Conservation (phyloP, 2,329 filamentous ascomycete genomes). For the Paramyrothecium sp. region DNA sequence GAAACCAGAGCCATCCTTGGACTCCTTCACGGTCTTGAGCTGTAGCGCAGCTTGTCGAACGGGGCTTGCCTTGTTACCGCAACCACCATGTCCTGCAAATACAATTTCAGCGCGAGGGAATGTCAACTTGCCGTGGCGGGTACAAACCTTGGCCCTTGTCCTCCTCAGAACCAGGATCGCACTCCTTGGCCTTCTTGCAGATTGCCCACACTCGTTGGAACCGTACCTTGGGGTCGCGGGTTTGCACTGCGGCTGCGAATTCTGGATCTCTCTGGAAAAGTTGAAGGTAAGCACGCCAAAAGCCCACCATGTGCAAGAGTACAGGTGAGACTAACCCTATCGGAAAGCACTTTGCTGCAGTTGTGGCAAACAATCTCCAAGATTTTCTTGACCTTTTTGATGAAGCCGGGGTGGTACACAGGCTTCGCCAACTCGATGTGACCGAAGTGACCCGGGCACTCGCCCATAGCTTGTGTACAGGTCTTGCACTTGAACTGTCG, state of each 20-base stretch:
- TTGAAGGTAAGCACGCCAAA: slow-evolving; percentile 60
- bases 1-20: slow-evolving; percentile 58
- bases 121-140: slow-evolving; percentile 32
- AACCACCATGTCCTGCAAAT: slow-evolving; percentile 69
- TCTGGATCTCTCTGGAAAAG: slow-evolving; percentile 73
- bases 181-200: slow-evolving; percentile 84
- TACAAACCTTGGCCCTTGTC: slow-evolving; percentile 66
- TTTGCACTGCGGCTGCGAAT: slow-evolving; percentile 76
- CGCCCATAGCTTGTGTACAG: slow-evolving; percentile 91
- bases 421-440: slow-evolving; percentile 97
- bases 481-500: slow-evolving; percentile 94
- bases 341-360: slow-evolving; percentile 95
- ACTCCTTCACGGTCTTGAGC: slow-evolving; percentile 61
- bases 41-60: slow-evolving; percentile 86
- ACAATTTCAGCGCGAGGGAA: neutral
- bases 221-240: slow-evolving; percentile 89
- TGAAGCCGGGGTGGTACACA: slow-evolving; percentile 92
- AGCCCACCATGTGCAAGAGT: slow-evolving; percentile 49
- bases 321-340: slow-evolving; percentile 83
- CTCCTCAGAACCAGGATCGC: slow-evolving; percentile 69
- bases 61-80: slow-evolving; percentile 85
- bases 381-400: slow-evolving; percentile 99
- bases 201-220: slow-evolving; percentile 91
- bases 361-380: slow-evolving; percentile 99
- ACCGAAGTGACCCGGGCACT: slow-evolving; percentile 97